Conservation (phyloP, 2,329 filamentous ascomycete genomes). For the Alternaria brassicae region DNA sequence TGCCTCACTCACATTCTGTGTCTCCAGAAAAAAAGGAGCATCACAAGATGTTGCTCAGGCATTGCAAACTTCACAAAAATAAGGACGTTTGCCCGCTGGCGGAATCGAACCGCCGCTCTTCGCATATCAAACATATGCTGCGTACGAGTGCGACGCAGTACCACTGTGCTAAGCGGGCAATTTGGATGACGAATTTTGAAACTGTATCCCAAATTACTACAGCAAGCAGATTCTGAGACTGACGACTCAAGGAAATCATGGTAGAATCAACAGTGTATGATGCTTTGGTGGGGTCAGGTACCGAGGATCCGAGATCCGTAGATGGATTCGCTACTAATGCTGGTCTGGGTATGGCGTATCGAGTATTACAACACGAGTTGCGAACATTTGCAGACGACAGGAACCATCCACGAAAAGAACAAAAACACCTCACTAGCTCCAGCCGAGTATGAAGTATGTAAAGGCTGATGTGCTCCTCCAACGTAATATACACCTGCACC, state of each 20-base stretch:
- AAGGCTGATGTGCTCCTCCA: neutral
- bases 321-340: neutral
- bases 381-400: neutral
- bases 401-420: neutral
- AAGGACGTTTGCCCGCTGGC: neutral
- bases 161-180: constrained; percentile 20
- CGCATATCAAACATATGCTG: constrained; percentile 11
- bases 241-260: no score
- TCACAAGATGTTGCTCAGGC: neutral
- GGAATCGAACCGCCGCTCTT: constrained; percentile 19
- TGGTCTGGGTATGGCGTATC: constrained; percentile 1
- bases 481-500: neutral
- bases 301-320: neutral
- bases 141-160: constrained; percentile 24
- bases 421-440: neutral
- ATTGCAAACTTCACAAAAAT: neutral
- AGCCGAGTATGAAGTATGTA: neutral
- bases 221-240: neutral
- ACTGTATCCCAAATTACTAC: neutral
- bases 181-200: neutral
- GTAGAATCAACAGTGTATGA: neutral
- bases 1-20: neutral
- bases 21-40: neutral
- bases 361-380: neutral
- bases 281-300: neutral